These are phyloP conservation scores for Solanum bulbocastanum DNA, from an alignment of 257 asterid species.

Conservation along the genomic window DNA sequence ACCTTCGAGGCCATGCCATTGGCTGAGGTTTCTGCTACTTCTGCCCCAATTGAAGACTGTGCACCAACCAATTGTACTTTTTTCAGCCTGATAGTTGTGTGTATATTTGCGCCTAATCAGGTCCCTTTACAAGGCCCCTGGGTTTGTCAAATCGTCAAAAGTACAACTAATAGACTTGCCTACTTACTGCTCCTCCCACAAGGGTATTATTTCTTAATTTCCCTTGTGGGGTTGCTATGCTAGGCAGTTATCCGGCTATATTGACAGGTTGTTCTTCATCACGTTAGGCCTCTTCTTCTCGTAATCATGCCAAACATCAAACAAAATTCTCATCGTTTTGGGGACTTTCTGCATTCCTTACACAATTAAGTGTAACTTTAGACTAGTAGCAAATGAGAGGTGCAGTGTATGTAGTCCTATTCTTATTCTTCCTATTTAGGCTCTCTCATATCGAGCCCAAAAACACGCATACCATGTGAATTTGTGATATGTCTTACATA, in stretches of 20 bases:
- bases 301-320: neutral
- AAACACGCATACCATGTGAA: neutral
- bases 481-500: neutral
- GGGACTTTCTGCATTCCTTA: neutral
- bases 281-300: slow-evolving; percentile 3
- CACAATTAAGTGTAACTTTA: neutral
- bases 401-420: neutral
- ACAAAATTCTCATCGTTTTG: neutral
- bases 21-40: too few relatives aligned
- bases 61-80: too few relatives aligned
- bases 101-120: too few relatives aligned
- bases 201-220: neutral
- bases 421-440: neutral
- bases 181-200: neutral
- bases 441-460: neutral
- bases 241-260: neutral
- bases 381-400: neutral
- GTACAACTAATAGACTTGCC: neutral
- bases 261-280: neutral
- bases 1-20: too few relatives aligned
- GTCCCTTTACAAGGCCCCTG: too few relatives aligned
- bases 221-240: neutral
- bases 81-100: too few relatives aligned
- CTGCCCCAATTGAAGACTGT: too few relatives aligned
- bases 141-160: too few relatives aligned